phyloP scores from a whole-genome alignment of 1,284 basidiomycete species.

The Cerrena zonata region DNA sequence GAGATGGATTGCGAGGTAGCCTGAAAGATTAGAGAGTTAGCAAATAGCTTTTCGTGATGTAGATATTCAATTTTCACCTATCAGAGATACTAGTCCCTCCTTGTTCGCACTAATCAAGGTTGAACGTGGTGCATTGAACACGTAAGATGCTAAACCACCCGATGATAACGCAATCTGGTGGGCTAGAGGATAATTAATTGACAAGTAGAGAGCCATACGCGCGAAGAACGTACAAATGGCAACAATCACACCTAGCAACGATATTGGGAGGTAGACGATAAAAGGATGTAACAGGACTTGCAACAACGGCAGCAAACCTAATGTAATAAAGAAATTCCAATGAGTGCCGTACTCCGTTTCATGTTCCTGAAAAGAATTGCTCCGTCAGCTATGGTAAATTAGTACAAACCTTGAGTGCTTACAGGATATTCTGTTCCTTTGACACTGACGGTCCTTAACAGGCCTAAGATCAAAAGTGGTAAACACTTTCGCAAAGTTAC shows the following conservation, averaged over 20 bases:
- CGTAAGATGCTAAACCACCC: slow-evolving; percentile 55
- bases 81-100: slow-evolving; percentile 80
- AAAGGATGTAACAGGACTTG: slow-evolving; percentile 69
- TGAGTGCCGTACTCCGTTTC: slow-evolving; percentile 93
- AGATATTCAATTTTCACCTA: too few relatives aligned
- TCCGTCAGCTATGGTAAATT: background rate
- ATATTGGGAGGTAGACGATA: slow-evolving; percentile 52
- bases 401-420: too few relatives aligned
- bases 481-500: slow-evolving; percentile 50
- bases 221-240: slow-evolving; percentile 47
- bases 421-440: slow-evolving; percentile 94
- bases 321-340: slow-evolving; percentile 98
- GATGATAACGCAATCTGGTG: slow-evolving; percentile 65
- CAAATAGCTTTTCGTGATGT: too few relatives aligned
- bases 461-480: slow-evolving; percentile 71
- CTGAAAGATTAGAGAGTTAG: too few relatives aligned
- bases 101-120: slow-evolving; percentile 80
- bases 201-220: background rate
- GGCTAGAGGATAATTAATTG: slow-evolving; percentile 32
- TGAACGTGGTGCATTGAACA: slow-evolving; percentile 58
- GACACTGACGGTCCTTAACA: slow-evolving; percentile 78
- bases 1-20: slow-evolving; percentile 87
- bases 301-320: slow-evolving; percentile 75
- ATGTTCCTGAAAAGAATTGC: slow-evolving; percentile 68
- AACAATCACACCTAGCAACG: slow-evolving; percentile 60